Conservation (phyloP, 129 eudicot species). For the Pulicaria dysenterica region DNA sequence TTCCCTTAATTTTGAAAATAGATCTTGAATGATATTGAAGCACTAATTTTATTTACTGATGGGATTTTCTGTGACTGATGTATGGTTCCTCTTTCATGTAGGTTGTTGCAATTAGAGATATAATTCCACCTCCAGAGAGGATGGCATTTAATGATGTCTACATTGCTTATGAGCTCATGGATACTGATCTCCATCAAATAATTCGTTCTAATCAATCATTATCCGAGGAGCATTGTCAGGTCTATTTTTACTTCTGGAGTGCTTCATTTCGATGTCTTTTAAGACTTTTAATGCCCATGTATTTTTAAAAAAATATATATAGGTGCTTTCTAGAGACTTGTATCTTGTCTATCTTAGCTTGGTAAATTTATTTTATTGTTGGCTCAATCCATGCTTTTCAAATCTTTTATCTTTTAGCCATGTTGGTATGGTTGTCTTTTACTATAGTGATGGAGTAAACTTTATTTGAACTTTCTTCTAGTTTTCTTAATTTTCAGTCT, state of each 20-base stretch:
- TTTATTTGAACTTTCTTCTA: constrained; percentile 14
- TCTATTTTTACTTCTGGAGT: constrained; percentile 27
- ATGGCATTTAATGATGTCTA: constrained; percentile 74
- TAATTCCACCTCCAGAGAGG: constrained; percentile 82
- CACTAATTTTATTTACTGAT: constrained; percentile 7
- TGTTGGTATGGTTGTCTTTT: constrained; percentile 6
- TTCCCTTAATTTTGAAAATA: background rate
- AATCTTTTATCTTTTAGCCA: constrained; percentile 1
- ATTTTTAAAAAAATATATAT: background rate
- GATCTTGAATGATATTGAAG: constrained; percentile 9
- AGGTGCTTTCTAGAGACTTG: background rate
- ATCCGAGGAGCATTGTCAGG: constrained; percentile 96
- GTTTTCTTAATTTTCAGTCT: background rate
- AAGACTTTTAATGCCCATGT: constrained; percentile 8
- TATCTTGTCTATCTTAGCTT: background rate
- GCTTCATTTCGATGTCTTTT: constrained; percentile 20
- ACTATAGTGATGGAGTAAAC: background rate
- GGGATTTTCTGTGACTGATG: constrained; percentile 25
- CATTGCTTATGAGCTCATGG: constrained; percentile 90
- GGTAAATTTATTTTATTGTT: background rate
- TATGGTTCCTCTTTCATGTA: constrained; percentile 35
- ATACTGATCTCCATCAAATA: constrained; percentile 89
- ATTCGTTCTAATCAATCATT: constrained; percentile 78
- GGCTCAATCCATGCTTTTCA: constrained; percentile 5
- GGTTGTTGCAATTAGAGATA: constrained; percentile 87